phyloP scores from a whole-genome alignment of 306 rosid species.

The Quercus wislizeni region DNA sequence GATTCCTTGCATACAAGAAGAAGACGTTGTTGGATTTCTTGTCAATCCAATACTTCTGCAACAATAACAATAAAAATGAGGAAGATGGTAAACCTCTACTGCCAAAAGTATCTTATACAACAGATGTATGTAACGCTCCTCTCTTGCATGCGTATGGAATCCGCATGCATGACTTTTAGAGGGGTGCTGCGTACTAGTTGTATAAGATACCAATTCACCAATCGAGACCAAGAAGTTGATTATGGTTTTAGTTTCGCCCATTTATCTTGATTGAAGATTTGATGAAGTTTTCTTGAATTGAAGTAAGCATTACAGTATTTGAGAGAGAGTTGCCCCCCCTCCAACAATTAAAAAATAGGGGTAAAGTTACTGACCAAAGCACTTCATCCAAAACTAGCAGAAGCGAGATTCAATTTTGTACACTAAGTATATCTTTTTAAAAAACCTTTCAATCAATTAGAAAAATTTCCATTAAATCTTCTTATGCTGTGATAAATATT shows the following conservation, averaged over 20 bases:
- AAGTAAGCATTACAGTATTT: neutral
- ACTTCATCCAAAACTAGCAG: no score
- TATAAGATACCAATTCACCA: no score
- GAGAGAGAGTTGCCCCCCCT: neutral
- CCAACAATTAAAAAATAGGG: no score
- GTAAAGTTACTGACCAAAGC: neutral
- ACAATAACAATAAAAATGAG: neutral
- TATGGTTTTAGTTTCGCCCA: neutral
- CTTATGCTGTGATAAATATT: neutral
- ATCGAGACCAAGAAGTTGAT: neutral
- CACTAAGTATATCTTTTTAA: no score
- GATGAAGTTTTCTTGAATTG: neutral
- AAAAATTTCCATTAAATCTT: neutral
- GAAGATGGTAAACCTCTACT: neutral
- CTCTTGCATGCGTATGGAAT: no score
- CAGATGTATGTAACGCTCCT: no score
- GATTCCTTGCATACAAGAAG: slow-evolving; percentile 42
- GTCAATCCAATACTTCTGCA: slow-evolving; percentile 44
- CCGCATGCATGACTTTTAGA: no score
- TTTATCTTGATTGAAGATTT: neutral
- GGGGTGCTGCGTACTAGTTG: no score
- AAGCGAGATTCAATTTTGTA: no score
- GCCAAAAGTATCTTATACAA: no score
- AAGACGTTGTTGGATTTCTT: slow-evolving; percentile 42
- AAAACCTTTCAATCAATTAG: no score